Base-by-base conservation (phyloP, 257 asterid species). In the Linderniella brevidens region DNA sequence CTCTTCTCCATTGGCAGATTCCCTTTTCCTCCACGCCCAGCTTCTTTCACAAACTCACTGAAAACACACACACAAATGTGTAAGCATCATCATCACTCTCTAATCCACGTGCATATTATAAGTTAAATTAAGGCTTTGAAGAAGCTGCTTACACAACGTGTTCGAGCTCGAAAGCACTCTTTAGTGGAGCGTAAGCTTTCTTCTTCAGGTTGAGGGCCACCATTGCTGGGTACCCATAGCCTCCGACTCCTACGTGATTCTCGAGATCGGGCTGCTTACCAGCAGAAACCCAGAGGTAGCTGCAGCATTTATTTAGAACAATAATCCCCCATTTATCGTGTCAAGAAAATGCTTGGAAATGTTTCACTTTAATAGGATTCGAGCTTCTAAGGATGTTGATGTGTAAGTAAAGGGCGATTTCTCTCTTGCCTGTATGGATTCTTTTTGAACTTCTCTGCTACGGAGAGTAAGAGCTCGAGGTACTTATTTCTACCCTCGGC, bases 201-300 rank as follows among this genome's bases (percentile, higher is more conserved):
- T 83, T 87, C 76, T 83, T 80, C 58, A 80, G 56, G 62, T 78
- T 87, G 20, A 87, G 79, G 45, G 93, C 97, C 49, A 87, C 78
- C 61, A 87, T 41, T 57, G 97, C 95, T 17, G 97, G 97, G 59
- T 87, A 87, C 1, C 97, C 97, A 10, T 87, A 87, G 57, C 97
- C 97, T 52, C 97, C 97, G 36, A 87, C 97, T 39, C 88, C 88
- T 0, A 87, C 88, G 19, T 67, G 78, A 72, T 72, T 78, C 59
- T 87, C 97, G 37, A 87, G 93, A 58, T 80, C 86, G 32, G 79
- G 69, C 64, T 87, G 97, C 68, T 77, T 80, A 52, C 93, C 95
- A 0, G 97, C 92, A 49, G 88, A 88, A 38, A 77, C 82, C 97
- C 97, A 87, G 35, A 87, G 74, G 58, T 48, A 87, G 68, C 97